Evolutionary conservation across 768 basidiomycete genomes (phyloP).

Genomic region (Pulveroboletus sp.): DNA sequence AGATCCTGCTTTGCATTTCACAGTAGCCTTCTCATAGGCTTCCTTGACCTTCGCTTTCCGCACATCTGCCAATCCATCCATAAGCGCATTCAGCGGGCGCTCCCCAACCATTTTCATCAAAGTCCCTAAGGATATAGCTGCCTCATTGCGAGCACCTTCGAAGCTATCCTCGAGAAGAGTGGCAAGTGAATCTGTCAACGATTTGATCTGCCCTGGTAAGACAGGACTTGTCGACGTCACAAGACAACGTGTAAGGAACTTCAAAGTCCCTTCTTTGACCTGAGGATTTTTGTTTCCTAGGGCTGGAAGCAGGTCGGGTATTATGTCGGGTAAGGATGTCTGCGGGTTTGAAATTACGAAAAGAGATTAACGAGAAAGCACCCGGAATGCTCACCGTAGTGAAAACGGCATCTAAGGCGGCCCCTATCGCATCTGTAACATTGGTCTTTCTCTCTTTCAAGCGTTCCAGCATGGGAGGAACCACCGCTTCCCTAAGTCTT

Average conservation of each 20-base stretch:
- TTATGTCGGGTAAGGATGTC: conserved; percentile 76
- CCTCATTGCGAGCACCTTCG: conserved; percentile 85
- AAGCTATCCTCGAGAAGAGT: conserved; percentile 80
- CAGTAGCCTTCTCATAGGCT: conserved; percentile 85
- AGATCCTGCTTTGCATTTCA: conserved; percentile 76
- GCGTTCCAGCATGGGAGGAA: conserved; percentile 78
- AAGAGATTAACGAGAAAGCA: conserved; percentile 1
- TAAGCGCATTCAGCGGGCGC: conserved; percentile 77
- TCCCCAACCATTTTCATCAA: conserved; percentile 98
- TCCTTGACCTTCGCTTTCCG: conserved; percentile 92
- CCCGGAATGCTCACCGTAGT: conserved; percentile 56
- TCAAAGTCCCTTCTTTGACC: conserved; percentile 89
- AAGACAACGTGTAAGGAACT: conserved; percentile 80
- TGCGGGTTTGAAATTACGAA: conserved; percentile 30
- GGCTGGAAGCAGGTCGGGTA: conserved; percentile 74
- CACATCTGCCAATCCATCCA: conserved; percentile 83
- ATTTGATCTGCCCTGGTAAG: conserved; percentile 71
- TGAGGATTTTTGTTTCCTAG: conserved; percentile 93
- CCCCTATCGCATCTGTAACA: conserved; percentile 86
- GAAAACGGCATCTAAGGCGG: conserved; percentile 86
- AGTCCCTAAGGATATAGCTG: conserved; percentile 83
- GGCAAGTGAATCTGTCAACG: conserved; percentile 72
- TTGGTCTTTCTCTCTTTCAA: conserved; percentile 91
- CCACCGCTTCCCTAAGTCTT: conserved; percentile 64
- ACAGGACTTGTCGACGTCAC: conserved; percentile 66